Evolutionary conservation across 2,329 filamentous ascomycete genomes (phyloP).

Genomic region (Aspergillus sergii): DNA sequence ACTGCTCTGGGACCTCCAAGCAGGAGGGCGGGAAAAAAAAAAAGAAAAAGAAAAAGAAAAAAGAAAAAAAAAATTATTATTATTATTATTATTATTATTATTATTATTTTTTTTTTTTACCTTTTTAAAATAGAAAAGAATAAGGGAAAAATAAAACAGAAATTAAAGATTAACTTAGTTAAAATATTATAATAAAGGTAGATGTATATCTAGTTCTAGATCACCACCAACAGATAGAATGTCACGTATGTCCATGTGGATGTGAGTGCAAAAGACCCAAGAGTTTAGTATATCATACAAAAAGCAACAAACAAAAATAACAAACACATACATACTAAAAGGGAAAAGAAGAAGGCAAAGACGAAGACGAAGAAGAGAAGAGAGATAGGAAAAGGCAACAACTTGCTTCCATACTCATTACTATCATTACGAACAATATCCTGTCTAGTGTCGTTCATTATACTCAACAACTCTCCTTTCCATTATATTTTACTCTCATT

Average conservation of each 20-base stretch:
- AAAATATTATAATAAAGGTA: background rate
- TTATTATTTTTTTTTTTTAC: too few relatives aligned
- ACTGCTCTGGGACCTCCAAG: conserved; percentile 27
- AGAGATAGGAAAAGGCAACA: background rate
- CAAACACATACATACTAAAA: background rate
- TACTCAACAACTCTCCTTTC: background rate
- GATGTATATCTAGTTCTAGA: conserved; percentile 35
- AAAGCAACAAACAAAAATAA: background rate
- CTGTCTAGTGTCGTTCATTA: background rate
- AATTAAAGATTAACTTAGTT: background rate
- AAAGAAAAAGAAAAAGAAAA: background rate
- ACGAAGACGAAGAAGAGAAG: background rate
- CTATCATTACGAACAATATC: background rate
- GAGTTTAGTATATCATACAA: background rate
- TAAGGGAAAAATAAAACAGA: background rate
- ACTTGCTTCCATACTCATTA: background rate
- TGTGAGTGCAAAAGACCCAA: background rate
- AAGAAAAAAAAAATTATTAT: too few relatives aligned
- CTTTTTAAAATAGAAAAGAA: background rate
- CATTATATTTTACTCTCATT: background rate
- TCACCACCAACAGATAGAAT: conserved; percentile 20
- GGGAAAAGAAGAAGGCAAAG: background rate
- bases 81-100: too few relatives aligned
- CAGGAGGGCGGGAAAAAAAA: conserved; percentile 8
- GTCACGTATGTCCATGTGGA: background rate